These are phyloP conservation scores for Coniochaeta sp. DNA, from an alignment of 2,329 filamentous ascomycete species.

Conservation along the genomic window DNA sequence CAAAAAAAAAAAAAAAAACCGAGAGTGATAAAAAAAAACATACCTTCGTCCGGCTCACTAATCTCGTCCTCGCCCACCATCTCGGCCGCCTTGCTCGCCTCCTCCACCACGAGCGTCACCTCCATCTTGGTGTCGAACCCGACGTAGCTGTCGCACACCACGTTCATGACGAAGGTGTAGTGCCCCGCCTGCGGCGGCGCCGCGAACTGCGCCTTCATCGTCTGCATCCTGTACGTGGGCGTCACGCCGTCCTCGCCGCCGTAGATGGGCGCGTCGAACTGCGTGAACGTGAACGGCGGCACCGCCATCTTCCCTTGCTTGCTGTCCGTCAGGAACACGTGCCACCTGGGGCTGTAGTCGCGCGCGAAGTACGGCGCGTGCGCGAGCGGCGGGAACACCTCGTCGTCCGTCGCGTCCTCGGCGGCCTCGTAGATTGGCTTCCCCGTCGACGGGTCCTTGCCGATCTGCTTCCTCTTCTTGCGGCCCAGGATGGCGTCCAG, in stretches of 20 bases:
- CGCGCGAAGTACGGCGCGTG: conserved; percentile 86
- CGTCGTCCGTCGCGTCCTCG: conserved; percentile 52
- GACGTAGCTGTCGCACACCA: conserved; percentile 91
- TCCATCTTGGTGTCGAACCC: conserved; percentile 91
- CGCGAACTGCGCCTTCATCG: conserved; percentile 93
- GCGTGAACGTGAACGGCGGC: conserved; percentile 89
- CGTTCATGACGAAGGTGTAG: conserved; percentile 91
- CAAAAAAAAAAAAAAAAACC: neutral
- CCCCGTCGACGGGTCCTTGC: conserved; percentile 51
- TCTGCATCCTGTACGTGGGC: conserved; percentile 92
- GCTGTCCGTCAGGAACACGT: conserved; percentile 88
- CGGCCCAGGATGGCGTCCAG: conserved; percentile 76
- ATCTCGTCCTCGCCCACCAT: conserved; percentile 89
- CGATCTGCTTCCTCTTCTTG: conserved; percentile 61
- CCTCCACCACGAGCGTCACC: conserved; percentile 81
- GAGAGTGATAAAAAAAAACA: conserved; percentile 24
- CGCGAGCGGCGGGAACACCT: conserved; percentile 74
- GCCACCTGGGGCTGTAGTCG: conserved; percentile 85
- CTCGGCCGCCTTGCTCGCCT: conserved; percentile 74
- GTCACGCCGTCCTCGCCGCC: conserved; percentile 64
- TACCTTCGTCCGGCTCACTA: conserved; percentile 96
- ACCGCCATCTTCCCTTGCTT: conserved; percentile 96
- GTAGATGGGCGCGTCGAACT: conserved; percentile 85
- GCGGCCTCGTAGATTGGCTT: conserved; percentile 39
- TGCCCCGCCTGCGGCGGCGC: conserved; percentile 86